A percentile compares a stretch with the other conserved stretches of the same genome.
These are phyloP conservation scores for Linnemannia elongata DNA, from an alignment of 192 early-diverging fungal genomes.

Conservation along the genomic window DNA sequence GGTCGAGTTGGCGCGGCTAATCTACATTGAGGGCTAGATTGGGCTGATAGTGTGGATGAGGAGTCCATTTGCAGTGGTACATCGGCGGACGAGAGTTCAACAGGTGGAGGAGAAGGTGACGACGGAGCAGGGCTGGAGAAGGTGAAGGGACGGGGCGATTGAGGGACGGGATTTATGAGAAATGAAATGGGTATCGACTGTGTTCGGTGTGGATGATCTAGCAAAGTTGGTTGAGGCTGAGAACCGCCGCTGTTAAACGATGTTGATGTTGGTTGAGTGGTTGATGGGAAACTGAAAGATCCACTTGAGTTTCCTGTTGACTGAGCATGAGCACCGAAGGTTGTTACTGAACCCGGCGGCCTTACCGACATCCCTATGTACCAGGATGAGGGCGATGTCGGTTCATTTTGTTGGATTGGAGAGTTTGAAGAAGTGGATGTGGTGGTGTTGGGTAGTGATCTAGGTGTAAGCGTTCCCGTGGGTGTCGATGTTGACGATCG, in stretches of 20 bases:
- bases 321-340: neutral
- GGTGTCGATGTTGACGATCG: neutral
- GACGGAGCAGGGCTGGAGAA: neutral
- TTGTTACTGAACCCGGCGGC: neutral
- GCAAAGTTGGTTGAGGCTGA: neutral
- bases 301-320: neutral
- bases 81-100: neutral
- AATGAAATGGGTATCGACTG: constrained; percentile 34
- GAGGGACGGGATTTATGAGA: constrained; percentile 22
- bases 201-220: neutral
- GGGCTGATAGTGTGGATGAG: neutral
- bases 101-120: neutral
- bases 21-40: neutral
- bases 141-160: constrained; percentile 22
- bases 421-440: neutral
- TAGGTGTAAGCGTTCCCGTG: neutral
- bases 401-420: neutral
- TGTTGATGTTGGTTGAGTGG: neutral
- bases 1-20: neutral
- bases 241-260: neutral
- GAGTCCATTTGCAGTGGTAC: neutral
- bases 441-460: neutral
- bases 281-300: neutral
- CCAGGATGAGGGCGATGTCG: neutral
- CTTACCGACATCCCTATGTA: constrained; percentile 5